Conservation (phyloP, 2,329 filamentous ascomycete genomes). For the Sarocladiaceae sp. region DNA sequence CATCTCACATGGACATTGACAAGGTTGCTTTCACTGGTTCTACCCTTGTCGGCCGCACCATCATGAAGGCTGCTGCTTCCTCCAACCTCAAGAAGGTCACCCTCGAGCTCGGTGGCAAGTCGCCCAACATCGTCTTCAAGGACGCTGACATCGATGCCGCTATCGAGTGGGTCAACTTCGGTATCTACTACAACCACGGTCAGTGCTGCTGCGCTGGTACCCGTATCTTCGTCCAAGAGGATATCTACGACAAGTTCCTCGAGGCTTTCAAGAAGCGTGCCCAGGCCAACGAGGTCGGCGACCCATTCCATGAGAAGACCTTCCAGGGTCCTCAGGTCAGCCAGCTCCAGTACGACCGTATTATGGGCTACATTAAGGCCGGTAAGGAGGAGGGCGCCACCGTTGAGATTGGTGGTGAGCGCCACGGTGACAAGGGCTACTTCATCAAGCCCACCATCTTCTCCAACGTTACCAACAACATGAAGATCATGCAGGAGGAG, state of each 20-base stretch:
- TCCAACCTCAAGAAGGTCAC: slow-evolving; percentile 77
- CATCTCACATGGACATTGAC: slow-evolving; percentile 70
- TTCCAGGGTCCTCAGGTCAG: slow-evolving; percentile 84
- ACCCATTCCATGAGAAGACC: slow-evolving; percentile 69
- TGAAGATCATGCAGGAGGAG: slow-evolving; percentile 85
- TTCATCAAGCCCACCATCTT: slow-evolving; percentile 88
- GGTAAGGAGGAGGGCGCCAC: slow-evolving; percentile 51
- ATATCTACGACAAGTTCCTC: slow-evolving; percentile 79
- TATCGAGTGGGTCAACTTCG: slow-evolving; percentile 68
- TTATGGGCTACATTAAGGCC: slow-evolving; percentile 72
- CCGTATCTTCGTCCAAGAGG: slow-evolving; percentile 76
- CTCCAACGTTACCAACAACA: slow-evolving; percentile 69
- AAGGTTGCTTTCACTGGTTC: slow-evolving; percentile 77
- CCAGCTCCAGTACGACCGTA: slow-evolving; percentile 75
- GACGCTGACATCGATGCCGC: slow-evolving; percentile 70
- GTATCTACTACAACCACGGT: slow-evolving; percentile 57
- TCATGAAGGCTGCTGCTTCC: slow-evolving; percentile 70
- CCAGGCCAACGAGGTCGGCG: slow-evolving; percentile 66
- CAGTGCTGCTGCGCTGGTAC: slow-evolving; percentile 68
- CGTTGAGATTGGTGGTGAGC: slow-evolving; percentile 45
- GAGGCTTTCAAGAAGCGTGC: slow-evolving; percentile 70
- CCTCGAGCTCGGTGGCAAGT: slow-evolving; percentile 71
- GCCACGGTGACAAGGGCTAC: slow-evolving; percentile 69
- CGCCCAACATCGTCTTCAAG: slow-evolving; percentile 70
- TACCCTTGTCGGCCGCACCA: slow-evolving; percentile 62